Evolutionary conservation across 2,329 filamentous ascomycete species (phyloP).

Genomic region (Metarhizium brunneum): DNA sequence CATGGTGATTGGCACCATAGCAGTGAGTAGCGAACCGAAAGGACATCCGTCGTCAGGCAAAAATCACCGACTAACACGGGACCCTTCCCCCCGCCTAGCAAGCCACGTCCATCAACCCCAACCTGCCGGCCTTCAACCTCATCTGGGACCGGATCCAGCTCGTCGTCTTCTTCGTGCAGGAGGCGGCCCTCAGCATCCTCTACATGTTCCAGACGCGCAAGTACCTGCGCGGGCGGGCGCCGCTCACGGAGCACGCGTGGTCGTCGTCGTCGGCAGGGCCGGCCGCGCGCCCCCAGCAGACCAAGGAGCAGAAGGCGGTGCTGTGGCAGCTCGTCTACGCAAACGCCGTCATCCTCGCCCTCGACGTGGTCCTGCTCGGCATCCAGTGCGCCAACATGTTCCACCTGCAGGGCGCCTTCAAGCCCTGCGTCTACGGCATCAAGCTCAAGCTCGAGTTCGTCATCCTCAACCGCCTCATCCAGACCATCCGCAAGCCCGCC

Average conservation of each 20-base stretch:
- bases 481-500: conserved; percentile 11
- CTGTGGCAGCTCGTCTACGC: conserved; percentile 32
- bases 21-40: conserved; percentile 20
- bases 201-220: conserved; percentile 29
- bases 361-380: conserved; percentile 32
- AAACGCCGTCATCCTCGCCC: conserved; percentile 34
- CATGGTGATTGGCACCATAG: conserved; percentile 42
- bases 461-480: conserved; percentile 28
- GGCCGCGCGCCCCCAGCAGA: conserved; percentile 6
- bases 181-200: conserved; percentile 39
- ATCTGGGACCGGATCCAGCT: conserved; percentile 43
- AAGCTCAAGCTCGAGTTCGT: conserved; percentile 32
- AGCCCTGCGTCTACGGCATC: conserved; percentile 26
- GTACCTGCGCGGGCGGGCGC: conserved; percentile 7
- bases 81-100: conserved; percentile 10
- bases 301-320: conserved; percentile 13
- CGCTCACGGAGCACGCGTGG: conserved; percentile 12
- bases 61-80: no score
- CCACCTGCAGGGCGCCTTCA: conserved; percentile 27
- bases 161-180: conserved; percentile 43
- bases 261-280: conserved; percentile 33
- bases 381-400: conserved; percentile 28
- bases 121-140: conserved; percentile 19
- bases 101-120: conserved; percentile 15
- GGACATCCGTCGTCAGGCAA: no score